Conservation (phyloP, 192 early-diverging fungal genomes). For the Lobosporangium transversale region DNA sequence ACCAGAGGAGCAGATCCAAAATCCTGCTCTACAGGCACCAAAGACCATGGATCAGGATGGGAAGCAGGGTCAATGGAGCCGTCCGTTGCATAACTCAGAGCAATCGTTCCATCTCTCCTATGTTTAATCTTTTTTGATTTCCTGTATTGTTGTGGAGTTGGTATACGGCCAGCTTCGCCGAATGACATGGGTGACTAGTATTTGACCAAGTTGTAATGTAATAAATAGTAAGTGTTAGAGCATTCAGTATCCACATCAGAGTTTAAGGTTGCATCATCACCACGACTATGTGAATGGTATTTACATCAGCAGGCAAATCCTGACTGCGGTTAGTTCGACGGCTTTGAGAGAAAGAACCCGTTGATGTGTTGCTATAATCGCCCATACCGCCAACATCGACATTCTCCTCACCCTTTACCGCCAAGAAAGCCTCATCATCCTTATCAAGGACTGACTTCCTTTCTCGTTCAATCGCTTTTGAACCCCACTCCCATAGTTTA, state of each 20-base stretch:
- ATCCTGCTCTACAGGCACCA: constrained; percentile 23
- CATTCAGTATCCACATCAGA: too few relatives aligned
- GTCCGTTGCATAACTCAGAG: constrained; percentile 38
- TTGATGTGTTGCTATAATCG: constrained; percentile 15
- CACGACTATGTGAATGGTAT: too few relatives aligned
- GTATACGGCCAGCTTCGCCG: constrained; percentile 26
- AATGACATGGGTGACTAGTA: constrained; percentile 38
- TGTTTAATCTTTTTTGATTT: constrained; percentile 51
- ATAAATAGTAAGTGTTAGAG: background rate
- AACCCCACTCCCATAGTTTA: constrained; percentile 76
- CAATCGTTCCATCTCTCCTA: constrained; percentile 45
- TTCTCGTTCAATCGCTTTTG: constrained; percentile 77
- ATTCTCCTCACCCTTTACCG: constrained; percentile 44
- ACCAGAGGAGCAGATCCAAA: constrained; percentile 33
- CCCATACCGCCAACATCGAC: constrained; percentile 48
- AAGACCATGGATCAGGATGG: constrained; percentile 52
- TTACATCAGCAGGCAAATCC: constrained; percentile 31
- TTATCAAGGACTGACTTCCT: constrained; percentile 49
- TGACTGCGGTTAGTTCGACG: constrained; percentile 14
- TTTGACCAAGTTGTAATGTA: background rate
- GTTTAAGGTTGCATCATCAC: too few relatives aligned
- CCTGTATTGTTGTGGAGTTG: constrained; percentile 48
- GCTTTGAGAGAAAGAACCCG: background rate
- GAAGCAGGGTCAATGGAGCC: constrained; percentile 49
- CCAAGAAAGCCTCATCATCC: constrained; percentile 21